phyloP scores from a whole-genome alignment of 495 filamentous ascomycete species.

The Lasiosphaeria miniovina region DNA sequence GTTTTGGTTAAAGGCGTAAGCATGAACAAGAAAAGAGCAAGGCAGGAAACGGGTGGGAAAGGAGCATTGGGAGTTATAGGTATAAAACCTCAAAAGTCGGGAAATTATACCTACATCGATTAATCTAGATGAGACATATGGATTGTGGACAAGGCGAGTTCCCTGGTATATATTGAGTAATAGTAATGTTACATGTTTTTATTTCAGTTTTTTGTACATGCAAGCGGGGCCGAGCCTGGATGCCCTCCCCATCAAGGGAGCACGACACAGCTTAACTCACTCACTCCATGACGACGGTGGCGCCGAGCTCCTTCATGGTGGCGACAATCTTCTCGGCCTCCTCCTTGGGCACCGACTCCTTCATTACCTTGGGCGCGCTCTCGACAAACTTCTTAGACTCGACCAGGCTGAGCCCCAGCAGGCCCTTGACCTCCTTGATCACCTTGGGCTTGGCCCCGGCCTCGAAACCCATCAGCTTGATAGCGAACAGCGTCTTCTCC shows the following conservation, averaged over 20 bases:
- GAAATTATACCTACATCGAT: too few relatives aligned
- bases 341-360: slow-evolving; percentile 96
- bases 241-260: slow-evolving; percentile 19
- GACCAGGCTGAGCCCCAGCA: slow-evolving; percentile 92
- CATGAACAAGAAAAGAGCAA: too few relatives aligned
- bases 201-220: slow-evolving; percentile 33
- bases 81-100: too few relatives aligned
- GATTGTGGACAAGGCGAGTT: background rate
- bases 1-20: too few relatives aligned
- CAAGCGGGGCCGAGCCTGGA: slow-evolving; percentile 13
- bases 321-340: slow-evolving; percentile 98
- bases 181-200: slow-evolving; percentile 32
- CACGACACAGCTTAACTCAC: background rate
- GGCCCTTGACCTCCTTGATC: slow-evolving; percentile 98
- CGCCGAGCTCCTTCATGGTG: slow-evolving; percentile 87
- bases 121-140: background rate
- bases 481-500: slow-evolving; percentile 96
- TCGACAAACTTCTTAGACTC: slow-evolving; percentile 99
- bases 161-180: slow-evolving; percentile 18
- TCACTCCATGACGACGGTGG: slow-evolving; percentile 87
- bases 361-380: slow-evolving; percentile 94
- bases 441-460: slow-evolving; percentile 90
- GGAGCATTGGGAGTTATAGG: too few relatives aligned
- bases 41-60: too few relatives aligned
- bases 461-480: slow-evolving; percentile 89